phyloP scores from a whole-genome alignment of 345 rosid genomes.

The Populus simonii region DNA sequence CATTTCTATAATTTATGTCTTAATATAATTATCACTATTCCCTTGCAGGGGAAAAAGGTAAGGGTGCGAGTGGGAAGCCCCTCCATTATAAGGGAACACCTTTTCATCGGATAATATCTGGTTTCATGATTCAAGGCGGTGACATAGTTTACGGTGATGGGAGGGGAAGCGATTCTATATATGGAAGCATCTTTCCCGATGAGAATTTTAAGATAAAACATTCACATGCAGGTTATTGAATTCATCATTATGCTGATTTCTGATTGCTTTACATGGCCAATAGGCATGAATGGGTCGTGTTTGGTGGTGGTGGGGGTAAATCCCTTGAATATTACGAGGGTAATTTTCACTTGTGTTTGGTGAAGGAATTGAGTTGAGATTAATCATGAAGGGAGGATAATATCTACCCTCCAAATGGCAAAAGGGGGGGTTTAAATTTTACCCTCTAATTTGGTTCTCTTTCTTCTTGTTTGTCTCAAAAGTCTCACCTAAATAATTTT shows the following conservation, averaged over 20 bases:
- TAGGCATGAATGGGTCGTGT: not conserved
- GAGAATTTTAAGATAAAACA: conserved; percentile 87
- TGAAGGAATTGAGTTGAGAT: too few relatives aligned
- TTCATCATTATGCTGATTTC: not conserved
- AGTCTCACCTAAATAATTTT: too few relatives aligned
- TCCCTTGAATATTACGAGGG: too few relatives aligned
- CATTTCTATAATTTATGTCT: not conserved
- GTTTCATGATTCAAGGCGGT: conserved; percentile 95
- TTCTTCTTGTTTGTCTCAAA: too few relatives aligned
- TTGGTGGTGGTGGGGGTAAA: too few relatives aligned
- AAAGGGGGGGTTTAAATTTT: too few relatives aligned
- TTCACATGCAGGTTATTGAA: conserved; percentile 67
- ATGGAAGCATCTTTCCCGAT: conserved; percentile 79
- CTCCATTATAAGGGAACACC: conserved; percentile 80
- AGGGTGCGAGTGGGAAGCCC: conserved; percentile 51
- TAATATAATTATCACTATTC: not conserved
- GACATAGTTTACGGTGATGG: conserved; percentile 75
- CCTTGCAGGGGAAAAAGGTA: conserved; percentile 66
- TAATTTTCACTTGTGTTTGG: too few relatives aligned
- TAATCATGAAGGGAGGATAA: too few relatives aligned
- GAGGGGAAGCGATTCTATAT: conserved; percentile 71
- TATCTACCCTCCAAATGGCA: too few relatives aligned
- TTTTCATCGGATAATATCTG: conserved; percentile 90
- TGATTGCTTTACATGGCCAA: not conserved
- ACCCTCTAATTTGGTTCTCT: too few relatives aligned